phyloP scores from a whole-genome alignment of 306 rosid species.

The Gynostemma pentaphyllum region DNA sequence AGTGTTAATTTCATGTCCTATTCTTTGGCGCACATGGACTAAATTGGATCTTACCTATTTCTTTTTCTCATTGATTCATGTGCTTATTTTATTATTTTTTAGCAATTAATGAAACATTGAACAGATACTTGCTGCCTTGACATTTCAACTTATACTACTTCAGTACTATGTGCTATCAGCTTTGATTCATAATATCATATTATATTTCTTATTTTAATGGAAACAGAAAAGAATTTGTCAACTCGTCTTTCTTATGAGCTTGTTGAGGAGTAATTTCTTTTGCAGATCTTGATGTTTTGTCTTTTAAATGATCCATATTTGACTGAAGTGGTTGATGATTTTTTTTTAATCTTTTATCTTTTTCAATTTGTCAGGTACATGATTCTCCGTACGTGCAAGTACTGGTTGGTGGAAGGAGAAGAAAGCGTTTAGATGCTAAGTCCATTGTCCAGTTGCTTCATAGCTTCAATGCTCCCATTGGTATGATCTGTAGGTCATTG shows the following conservation, averaged over 20 bases:
- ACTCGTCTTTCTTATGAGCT: not conserved
- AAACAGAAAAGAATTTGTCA: not conserved
- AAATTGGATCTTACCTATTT: no score
- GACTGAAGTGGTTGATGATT: not conserved
- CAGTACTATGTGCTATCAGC: no score
- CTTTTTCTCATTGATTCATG: no score
- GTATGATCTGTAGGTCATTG: slow-evolving; percentile 23
- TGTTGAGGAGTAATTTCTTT: not conserved
- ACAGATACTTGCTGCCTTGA: no score
- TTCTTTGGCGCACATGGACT: no score
- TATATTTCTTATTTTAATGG: no score
- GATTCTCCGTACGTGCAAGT: slow-evolving; percentile 67
- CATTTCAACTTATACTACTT: no score
- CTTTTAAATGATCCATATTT: not conserved
- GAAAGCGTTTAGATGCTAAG: slow-evolving; percentile 75
- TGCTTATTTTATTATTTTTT: no score
- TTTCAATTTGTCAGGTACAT: slow-evolving; percentile 39
- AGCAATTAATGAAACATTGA: no score
- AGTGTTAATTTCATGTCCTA: no score
- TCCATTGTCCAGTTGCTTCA: slow-evolving; percentile 61
- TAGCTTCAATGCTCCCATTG: slow-evolving; percentile 62
- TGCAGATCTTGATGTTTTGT: not conserved
- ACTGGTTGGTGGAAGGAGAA: slow-evolving; percentile 48
- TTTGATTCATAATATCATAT: no score
- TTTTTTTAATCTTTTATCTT: not conserved